These are phyloP conservation scores for Rubroboletus satanas DNA, from an alignment of 768 basidiomycete genomes.

Conservation along the genomic window DNA sequence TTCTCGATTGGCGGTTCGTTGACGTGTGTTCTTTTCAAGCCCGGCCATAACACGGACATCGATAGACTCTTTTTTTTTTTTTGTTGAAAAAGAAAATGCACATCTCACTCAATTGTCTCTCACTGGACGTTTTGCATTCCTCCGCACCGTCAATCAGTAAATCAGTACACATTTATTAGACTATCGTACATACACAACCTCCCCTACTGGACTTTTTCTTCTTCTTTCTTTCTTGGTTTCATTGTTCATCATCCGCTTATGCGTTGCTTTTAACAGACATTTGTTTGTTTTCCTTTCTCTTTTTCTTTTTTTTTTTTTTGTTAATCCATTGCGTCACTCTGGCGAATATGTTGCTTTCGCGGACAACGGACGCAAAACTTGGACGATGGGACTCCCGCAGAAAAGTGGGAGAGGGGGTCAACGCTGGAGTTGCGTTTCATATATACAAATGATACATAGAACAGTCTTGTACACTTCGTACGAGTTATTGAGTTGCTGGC, in stretches of 20 bases:
- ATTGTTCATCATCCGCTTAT: neutral
- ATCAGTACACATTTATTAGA: neutral
- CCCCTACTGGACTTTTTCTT: neutral
- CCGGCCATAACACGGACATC: slow-evolving; percentile 7
- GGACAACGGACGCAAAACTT: too few relatives aligned
- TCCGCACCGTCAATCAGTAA: neutral
- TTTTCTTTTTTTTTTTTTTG: neutral
- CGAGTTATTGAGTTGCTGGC: too few relatives aligned
- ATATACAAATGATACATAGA: too few relatives aligned
- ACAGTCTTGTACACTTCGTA: too few relatives aligned
- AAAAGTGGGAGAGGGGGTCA: too few relatives aligned
- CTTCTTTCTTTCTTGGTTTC: neutral
- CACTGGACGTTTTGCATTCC: slow-evolving; percentile 3
- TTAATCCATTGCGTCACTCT: too few relatives aligned
- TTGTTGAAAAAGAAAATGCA: neutral
- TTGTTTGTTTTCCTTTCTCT: neutral
- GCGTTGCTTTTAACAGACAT: neutral
- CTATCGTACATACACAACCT: neutral
- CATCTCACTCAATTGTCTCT: neutral
- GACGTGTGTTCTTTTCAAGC: neutral
- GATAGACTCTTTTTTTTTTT: neutral
- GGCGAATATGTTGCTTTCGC: too few relatives aligned
- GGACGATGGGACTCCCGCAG: too few relatives aligned
- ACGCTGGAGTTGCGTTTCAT: too few relatives aligned
- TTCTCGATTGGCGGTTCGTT: neutral